Base-by-base conservation (phyloP, 257 asterid genomes). In the Asclepias syriaca region DNA sequence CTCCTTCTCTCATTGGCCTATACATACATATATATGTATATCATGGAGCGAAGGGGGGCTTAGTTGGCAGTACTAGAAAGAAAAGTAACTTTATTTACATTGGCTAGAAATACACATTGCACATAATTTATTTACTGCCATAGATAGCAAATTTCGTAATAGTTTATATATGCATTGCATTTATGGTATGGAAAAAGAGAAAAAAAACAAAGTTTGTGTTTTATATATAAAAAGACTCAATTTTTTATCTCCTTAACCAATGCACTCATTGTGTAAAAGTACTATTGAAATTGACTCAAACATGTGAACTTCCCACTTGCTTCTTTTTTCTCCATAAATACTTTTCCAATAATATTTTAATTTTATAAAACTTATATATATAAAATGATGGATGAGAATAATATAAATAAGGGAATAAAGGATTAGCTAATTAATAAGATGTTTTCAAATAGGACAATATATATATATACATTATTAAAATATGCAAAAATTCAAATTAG, bases 241-340 rank as follows among this genome's bases (percentile, higher is more conserved):
- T 34, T 7, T 7, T 48, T 21, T 55, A 16, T 46, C 37, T 65
- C 51, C 24, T 58, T 64, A 51, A 56, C 70, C 39, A 10, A 72
- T 48, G 69, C 71, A 66, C 75, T 80, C 18, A 43, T 40, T 69
- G 8, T 69, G 8, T 56, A 64, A 43, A 58, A 72, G 63, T 46
- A 22, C 60, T 59, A 11, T 12, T 73, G 29, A 49, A 37, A 70
- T 80, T 63, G 77, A 71, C 67, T 57, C 77, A 57, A 60, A 54
- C 81, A 75, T 57, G 80, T 78, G 79, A 45, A 53, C 21, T 34
- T 49, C 48, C 16, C 74, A 55, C 45, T 53, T 69, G 66, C 59
- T 53, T 68, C 59, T 5, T 27, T 68, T 45, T 46, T 18, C 22
- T 43, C 34, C 34, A 2, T 2, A 29, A 29, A 29, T 24, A 24